Percentiles rank a stretch among this genome's conserved stretches.
These are phyloP conservation scores for Diplotaxis tenuifolia DNA, from an alignment of 345 rosid genomes.

Conservation along the genomic window DNA sequence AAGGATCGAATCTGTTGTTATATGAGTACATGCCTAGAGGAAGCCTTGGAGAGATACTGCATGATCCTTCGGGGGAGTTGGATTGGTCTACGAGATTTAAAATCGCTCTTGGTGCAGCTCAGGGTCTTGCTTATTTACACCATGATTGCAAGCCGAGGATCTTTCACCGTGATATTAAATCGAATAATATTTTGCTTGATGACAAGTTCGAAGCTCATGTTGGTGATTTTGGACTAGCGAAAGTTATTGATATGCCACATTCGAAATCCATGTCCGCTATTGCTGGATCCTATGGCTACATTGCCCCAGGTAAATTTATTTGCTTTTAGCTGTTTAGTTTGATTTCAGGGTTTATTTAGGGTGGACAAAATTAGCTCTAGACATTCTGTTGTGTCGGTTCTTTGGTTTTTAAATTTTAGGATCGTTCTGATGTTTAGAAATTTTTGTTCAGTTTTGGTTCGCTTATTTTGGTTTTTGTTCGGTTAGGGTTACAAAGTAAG, in stretches of 20 bases:
- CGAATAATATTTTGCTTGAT: slow-evolving; percentile 52
- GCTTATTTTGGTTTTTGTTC: too few species aligned
- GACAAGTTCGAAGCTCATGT: slow-evolving; percentile 83
- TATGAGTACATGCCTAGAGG: slow-evolving; percentile 45
- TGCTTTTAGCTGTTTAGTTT: too few species aligned
- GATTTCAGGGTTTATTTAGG: too few species aligned
- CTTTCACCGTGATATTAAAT: slow-evolving; percentile 77
- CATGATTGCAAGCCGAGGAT: slow-evolving; percentile 89
- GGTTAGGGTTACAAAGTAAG: too few species aligned
- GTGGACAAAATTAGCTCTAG: too few species aligned
- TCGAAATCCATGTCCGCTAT: slow-evolving; percentile 93
- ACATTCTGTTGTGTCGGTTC: too few species aligned
- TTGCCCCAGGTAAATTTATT: slow-evolving; percentile 58
- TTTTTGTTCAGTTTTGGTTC: too few species aligned
- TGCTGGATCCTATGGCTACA: slow-evolving; percentile 96
- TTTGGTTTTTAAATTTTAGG: too few species aligned
- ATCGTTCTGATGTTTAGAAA: too few species aligned
- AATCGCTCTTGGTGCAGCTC: slow-evolving; percentile 69
- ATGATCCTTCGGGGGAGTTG: slow-evolving; percentile 48
- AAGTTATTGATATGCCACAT: slow-evolving; percentile 85
- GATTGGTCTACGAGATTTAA: slow-evolving; percentile 74
- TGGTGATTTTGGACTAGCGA: slow-evolving; percentile 91
- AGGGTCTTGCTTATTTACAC: slow-evolving; percentile 62
- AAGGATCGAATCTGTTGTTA: slow-evolving; percentile 76
- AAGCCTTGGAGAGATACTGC: slow-evolving; percentile 77